A percentile compares a stretch with the other conserved stretches of the same genome.
These are phyloP conservation scores for Platanus orientalis DNA, from an alignment of 164 flowering plant species.

Conservation along the genomic window DNA sequence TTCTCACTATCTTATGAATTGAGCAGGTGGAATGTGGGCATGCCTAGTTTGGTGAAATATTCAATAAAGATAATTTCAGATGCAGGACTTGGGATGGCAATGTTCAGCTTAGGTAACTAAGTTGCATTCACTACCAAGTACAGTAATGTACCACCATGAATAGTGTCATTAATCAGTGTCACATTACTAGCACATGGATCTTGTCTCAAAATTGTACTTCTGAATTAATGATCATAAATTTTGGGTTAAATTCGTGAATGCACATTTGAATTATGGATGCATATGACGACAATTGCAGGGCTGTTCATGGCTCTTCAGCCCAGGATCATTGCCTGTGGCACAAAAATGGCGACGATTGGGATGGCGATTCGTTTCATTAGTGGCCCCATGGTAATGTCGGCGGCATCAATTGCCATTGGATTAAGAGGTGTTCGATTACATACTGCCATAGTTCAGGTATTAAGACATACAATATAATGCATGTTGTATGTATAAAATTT, in stretches of 20 bases:
- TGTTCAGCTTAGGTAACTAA: constrained; percentile 58
- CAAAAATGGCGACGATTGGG: constrained; percentile 38
- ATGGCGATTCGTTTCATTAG: constrained; percentile 52
- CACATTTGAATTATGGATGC: too few relatives aligned
- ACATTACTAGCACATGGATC: too few relatives aligned
- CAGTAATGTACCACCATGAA: too few relatives aligned
- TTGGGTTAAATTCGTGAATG: too few relatives aligned
- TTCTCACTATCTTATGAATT: neutral
- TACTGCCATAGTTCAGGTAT: constrained; percentile 61
- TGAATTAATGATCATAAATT: too few relatives aligned
- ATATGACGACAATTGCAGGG: constrained; percentile 27
- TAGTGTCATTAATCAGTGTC: too few relatives aligned
- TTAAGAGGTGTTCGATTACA: constrained; percentile 40
- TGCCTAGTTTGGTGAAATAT: constrained; percentile 52
- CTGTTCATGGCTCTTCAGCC: constrained; percentile 77
- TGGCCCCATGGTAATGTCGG: constrained; percentile 58
- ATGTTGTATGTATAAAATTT: neutral
- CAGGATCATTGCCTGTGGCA: constrained; percentile 57
- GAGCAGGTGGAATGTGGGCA: constrained; percentile 53
- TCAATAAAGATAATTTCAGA: constrained; percentile 65
- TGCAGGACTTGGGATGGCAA: constrained; percentile 75
- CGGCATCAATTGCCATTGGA: constrained; percentile 51
- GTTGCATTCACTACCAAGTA: too few relatives aligned
- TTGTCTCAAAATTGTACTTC: too few relatives aligned
- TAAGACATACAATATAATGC: neutral